Conservation (phyloP, 257 asterid genomes). For the Primulina huaijiensis region DNA sequence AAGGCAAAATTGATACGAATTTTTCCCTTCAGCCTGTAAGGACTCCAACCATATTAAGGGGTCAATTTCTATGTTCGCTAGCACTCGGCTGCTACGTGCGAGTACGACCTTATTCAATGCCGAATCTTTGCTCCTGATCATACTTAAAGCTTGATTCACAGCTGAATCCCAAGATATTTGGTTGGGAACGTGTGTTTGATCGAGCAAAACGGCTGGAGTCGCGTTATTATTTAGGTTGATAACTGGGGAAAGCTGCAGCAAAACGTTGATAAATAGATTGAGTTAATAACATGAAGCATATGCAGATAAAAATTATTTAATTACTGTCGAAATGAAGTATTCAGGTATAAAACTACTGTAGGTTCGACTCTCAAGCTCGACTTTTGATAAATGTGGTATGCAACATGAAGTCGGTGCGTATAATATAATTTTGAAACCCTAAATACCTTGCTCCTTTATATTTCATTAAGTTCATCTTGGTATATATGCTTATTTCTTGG, state of each 20-base stretch:
- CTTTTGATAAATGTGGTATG: no score
- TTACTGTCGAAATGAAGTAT: no score
- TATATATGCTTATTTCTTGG: no score
- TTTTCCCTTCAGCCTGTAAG: slow-evolving; percentile 73
- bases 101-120: slow-evolving; percentile 73
- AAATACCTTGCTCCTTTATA: background rate
- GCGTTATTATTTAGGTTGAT: slow-evolving; percentile 33
- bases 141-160: slow-evolving; percentile 67
- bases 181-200: slow-evolving; percentile 65
- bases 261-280: background rate
- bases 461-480: background rate
- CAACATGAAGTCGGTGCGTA: no score
- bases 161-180: slow-evolving; percentile 74
- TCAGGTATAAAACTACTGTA: no score
- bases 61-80: slow-evolving; percentile 63
- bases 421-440: background rate
- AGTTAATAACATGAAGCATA: background rate
- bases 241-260: slow-evolving; percentile 62
- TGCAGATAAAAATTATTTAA: no score
- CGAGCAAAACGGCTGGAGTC: slow-evolving; percentile 40
- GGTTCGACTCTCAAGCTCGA: no score
- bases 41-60: slow-evolving; percentile 73
- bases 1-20: slow-evolving; percentile 83
- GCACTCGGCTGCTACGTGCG: slow-evolving; percentile 90
- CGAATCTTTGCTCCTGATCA: slow-evolving; percentile 53